Evolutionary conservation across 108 stramenopile species (phyloP).

Genomic region (Nitzschia putrida): DNA sequence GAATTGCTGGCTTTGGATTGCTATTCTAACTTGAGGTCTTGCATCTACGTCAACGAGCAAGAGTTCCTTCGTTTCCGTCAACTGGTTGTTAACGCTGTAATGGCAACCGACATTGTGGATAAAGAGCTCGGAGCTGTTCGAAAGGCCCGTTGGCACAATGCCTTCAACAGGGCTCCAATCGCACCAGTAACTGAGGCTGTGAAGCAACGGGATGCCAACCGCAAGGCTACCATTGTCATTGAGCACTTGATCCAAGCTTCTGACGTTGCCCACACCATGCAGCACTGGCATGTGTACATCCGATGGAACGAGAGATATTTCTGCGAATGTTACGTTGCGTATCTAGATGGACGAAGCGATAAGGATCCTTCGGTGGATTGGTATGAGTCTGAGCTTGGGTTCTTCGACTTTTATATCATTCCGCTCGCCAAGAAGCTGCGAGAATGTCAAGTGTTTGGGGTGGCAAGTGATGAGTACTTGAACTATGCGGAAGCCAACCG

Average conservation of each 20-base stretch:
- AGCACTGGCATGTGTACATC: slow-evolving; percentile 13
- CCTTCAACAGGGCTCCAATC: not conserved
- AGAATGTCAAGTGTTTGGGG: slow-evolving; percentile 43
- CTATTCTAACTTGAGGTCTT: slow-evolving; percentile 15
- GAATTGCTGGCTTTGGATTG: slow-evolving; percentile 32
- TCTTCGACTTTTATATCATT: slow-evolving; percentile 45
- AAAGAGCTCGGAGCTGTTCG: not conserved
- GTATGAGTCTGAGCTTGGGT: slow-evolving; percentile 37
- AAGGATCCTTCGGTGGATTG: slow-evolving; percentile 45
- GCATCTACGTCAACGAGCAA: not conserved
- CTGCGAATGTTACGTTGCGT: slow-evolving; percentile 53
- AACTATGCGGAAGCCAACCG: slow-evolving; percentile 29
- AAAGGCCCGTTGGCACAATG: slow-evolving; percentile 26
- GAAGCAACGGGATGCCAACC: not conserved
- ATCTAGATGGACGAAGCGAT: slow-evolving; percentile 38
- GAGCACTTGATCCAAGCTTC: slow-evolving; percentile 48
- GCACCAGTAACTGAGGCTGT: not conserved
- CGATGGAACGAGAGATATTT: slow-evolving; percentile 38
- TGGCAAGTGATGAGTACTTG: slow-evolving; percentile 28
- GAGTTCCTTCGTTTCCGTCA: slow-evolving; percentile 16
- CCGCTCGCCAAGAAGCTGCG: slow-evolving; percentile 41
- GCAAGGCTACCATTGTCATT: slow-evolving; percentile 34
- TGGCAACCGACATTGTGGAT: slow-evolving; percentile 25
- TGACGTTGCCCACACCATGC: slow-evolving; percentile 22
- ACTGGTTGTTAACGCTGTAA: slow-evolving; percentile 16